Evolutionary conservation across 2,329 filamentous ascomycete species (phyloP).

Genomic region (Rutstroemia sp.): DNA sequence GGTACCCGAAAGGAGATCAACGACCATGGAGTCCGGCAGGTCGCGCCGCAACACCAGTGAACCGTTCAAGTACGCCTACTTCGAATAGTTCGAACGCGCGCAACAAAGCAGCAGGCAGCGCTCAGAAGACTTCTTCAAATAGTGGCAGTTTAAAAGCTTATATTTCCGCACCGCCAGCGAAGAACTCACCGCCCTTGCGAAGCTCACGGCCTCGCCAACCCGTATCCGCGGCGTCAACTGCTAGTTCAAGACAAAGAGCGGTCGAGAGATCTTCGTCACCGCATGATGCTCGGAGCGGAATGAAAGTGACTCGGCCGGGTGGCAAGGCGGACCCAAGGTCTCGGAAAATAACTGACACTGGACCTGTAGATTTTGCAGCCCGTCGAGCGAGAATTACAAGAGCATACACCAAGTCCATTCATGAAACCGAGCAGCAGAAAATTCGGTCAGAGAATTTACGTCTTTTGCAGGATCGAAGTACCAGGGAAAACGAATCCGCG

Average conservation of each 20-base stretch:
- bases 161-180: constrained; percentile 62
- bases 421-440: constrained; percentile 57
- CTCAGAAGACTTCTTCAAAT: constrained; percentile 24
- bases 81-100: constrained; percentile 13
- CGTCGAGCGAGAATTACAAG: constrained; percentile 75
- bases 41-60: constrained; percentile 19
- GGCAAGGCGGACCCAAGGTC: constrained; percentile 30
- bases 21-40: constrained; percentile 24
- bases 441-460: constrained; percentile 37
- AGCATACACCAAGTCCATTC: constrained; percentile 77
- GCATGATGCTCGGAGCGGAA: constrained; percentile 21
- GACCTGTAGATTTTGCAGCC: constrained; percentile 78
- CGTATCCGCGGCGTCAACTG: constrained; percentile 67
- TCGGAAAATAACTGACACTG: constrained; percentile 49
- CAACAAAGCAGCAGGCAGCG: constrained; percentile 17
- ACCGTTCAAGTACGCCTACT: constrained; percentile 36
- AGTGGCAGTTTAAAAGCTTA: constrained; percentile 63
- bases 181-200: constrained; percentile 69
- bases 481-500: neutral
- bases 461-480: constrained; percentile 20
- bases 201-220: constrained; percentile 77
- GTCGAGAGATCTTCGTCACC: constrained; percentile 37
- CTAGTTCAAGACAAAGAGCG: constrained; percentile 59
- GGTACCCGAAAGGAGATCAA: constrained; percentile 21
- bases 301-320: constrained; percentile 24